Evolutionary conservation across 345 rosid genomes (phyloP).

Genomic region (Salix arbutifolia): DNA sequence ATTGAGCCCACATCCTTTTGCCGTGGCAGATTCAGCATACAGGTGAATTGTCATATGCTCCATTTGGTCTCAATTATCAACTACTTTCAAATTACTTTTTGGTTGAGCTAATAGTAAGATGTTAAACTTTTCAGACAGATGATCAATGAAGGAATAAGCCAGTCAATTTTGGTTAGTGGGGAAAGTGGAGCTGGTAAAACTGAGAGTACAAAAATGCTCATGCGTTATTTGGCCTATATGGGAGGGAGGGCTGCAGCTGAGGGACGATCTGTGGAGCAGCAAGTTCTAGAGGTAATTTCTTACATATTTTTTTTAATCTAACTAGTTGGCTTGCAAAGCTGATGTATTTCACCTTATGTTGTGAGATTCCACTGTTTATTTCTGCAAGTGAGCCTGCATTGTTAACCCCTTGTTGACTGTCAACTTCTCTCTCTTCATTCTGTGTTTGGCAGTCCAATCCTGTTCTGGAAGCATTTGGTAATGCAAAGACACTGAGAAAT

Average conservation of each 20-base stretch:
- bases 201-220: conserved; percentile 92
- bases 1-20: conserved; percentile 94
- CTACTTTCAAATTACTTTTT: conserved; percentile 8
- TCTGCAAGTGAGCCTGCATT: conserved; percentile 5
- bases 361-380: not conserved
- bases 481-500: conserved; percentile 93
- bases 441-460: conserved; percentile 83
- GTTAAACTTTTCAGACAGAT: conserved; percentile 54
- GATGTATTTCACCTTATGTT: conserved; percentile 5
- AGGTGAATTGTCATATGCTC: conserved; percentile 42
- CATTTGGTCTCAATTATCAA: conserved; percentile 4
- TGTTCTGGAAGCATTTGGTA: conserved; percentile 98
- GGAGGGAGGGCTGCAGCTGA: conserved; percentile 88
- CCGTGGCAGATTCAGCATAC: conserved; percentile 96
- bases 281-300: conserved; percentile 78
- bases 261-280: conserved; percentile 92
- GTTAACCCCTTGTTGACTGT: not conserved
- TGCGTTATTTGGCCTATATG: conserved; percentile 97
- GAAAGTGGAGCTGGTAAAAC: conserved; percentile 99
- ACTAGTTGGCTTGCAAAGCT: conserved; percentile 9
- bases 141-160: conserved; percentile 82
- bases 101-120: not conserved
- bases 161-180: conserved; percentile 93
- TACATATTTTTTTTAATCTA: not conserved
- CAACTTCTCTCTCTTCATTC: conserved; percentile 2